Evolutionary conservation across 306 rosid species (phyloP).

Genomic region (Vigna nakashimae): DNA sequence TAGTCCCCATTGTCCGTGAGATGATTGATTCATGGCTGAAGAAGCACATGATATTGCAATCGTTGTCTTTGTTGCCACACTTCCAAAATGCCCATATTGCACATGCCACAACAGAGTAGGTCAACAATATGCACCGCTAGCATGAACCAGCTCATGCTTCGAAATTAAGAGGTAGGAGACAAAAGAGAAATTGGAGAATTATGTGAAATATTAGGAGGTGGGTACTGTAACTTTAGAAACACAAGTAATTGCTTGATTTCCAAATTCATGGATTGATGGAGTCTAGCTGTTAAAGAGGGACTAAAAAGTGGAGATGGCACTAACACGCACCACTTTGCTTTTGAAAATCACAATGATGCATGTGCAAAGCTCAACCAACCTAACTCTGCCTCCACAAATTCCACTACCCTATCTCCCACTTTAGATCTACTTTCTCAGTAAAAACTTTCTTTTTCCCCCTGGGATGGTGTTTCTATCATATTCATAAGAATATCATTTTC

Average conservation of each 20-base stretch:
- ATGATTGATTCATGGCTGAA: neutral
- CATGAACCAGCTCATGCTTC: slow-evolving; percentile 10
- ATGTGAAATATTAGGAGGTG: too few species aligned
- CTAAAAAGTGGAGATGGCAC: neutral
- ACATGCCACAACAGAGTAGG: slow-evolving; percentile 33
- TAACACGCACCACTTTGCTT: neutral
- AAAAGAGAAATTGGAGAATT: too few species aligned
- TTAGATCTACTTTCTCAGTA: too few species aligned
- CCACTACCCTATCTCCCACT: too few species aligned
- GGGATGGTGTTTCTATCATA: too few species aligned
- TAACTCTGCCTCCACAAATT: too few species aligned
- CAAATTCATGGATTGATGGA: neutral
- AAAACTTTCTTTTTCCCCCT: too few species aligned
- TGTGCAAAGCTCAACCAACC: neutral
- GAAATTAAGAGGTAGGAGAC: too few species aligned
- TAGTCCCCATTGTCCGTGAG: slow-evolving; percentile 2
- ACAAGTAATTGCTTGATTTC: neutral
- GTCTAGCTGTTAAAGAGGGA: neutral
- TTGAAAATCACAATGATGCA: neutral
- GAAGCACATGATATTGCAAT: slow-evolving; percentile 20
- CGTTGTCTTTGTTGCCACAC: too few species aligned
- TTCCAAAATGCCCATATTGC: slow-evolving; percentile 16
- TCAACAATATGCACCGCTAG: slow-evolving; percentile 26
- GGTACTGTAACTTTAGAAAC: neutral
- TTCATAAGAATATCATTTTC: too few species aligned